Evolutionary conservation across 345 rosid genomes (phyloP).

Genomic region (Citrus inodora): DNA sequence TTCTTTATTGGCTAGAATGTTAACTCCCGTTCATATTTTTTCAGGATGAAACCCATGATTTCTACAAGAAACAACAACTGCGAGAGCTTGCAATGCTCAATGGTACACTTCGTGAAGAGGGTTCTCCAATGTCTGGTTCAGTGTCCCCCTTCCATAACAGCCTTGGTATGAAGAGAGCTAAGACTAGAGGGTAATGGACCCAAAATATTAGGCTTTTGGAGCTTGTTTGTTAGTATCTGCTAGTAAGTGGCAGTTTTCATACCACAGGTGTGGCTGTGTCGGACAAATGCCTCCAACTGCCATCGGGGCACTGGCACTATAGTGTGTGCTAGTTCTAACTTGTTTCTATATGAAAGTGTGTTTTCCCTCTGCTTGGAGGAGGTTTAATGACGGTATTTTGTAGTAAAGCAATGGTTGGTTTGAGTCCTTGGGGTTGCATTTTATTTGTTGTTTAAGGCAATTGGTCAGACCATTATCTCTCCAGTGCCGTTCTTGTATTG

Average conservation of each 20-base stretch:
- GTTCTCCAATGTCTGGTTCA: constrained; percentile 92
- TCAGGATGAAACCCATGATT: constrained; percentile 93
- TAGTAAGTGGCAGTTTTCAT: constrained; percentile 24
- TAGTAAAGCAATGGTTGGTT: background rate
- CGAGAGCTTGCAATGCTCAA: constrained; percentile 95
- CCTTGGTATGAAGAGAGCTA: constrained; percentile 97
- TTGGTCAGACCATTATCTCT: constrained; percentile 7
- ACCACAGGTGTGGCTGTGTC: constrained; percentile 28
- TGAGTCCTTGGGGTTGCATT: constrained; percentile 1
- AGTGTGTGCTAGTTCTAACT: constrained; percentile 34
- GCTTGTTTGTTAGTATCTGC: constrained; percentile 28
- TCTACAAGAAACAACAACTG: constrained; percentile 94
- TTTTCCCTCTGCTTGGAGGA: constrained; percentile 21
- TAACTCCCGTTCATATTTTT: background rate
- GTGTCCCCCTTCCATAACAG: constrained; percentile 82
- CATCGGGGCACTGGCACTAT: constrained; percentile 41
- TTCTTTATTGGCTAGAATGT: background rate
- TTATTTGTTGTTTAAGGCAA: constrained; percentile 5
- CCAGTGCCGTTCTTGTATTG: background rate
- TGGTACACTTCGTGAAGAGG: constrained; percentile 86
- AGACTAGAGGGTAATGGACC: constrained; percentile 66
- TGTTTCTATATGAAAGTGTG: constrained; percentile 38
- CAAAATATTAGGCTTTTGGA: constrained; percentile 21
- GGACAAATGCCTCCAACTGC: constrained; percentile 38
- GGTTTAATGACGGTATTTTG: constrained; percentile 15